Conservation (phyloP, 441 rosid species). For the Croton setiger region DNA sequence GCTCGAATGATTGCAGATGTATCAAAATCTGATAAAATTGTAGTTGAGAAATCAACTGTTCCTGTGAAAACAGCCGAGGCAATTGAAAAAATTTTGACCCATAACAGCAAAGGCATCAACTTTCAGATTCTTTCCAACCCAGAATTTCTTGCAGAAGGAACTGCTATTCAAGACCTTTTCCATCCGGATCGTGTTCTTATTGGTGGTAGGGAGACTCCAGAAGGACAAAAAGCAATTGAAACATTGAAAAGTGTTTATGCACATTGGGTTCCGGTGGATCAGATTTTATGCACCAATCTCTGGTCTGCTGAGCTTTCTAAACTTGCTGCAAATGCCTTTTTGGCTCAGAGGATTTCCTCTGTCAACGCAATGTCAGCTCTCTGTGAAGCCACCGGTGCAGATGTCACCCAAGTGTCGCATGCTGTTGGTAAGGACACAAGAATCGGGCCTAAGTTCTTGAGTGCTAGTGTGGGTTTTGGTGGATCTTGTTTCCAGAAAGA, state of each 20-base stretch:
- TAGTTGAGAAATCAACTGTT: slow-evolving; percentile 90
- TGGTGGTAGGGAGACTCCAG: slow-evolving; percentile 85
- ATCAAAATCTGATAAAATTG: slow-evolving; percentile 76
- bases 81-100: slow-evolving; percentile 79
- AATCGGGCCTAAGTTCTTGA: slow-evolving; percentile 76
- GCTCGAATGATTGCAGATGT: slow-evolving; percentile 91
- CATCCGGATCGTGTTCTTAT: slow-evolving; percentile 83
- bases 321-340: slow-evolving; percentile 83
- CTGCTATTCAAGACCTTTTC: slow-evolving; percentile 76
- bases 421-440: slow-evolving; percentile 75
- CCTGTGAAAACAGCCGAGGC: slow-evolving; percentile 94
- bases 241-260: slow-evolving; percentile 71
- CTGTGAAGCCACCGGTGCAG: slow-evolving; percentile 85
- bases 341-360: slow-evolving; percentile 90
- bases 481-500: slow-evolving; percentile 93
- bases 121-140: slow-evolving; percentile 90
- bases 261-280: slow-evolving; percentile 77
- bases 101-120: slow-evolving; percentile 86
- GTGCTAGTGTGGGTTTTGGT: slow-evolving; percentile 84
- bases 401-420: slow-evolving; percentile 63
- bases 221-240: slow-evolving; percentile 66
- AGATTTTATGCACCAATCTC: slow-evolving; percentile 72
- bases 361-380: slow-evolving; percentile 91
- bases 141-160: slow-evolving; percentile 90
- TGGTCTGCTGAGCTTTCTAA: slow-evolving; percentile 95